Evolutionary conservation across 345 rosid genomes (phyloP), one percentile per base, ranked within the genome.

Genomic region (Murraya paniculata): DNA sequence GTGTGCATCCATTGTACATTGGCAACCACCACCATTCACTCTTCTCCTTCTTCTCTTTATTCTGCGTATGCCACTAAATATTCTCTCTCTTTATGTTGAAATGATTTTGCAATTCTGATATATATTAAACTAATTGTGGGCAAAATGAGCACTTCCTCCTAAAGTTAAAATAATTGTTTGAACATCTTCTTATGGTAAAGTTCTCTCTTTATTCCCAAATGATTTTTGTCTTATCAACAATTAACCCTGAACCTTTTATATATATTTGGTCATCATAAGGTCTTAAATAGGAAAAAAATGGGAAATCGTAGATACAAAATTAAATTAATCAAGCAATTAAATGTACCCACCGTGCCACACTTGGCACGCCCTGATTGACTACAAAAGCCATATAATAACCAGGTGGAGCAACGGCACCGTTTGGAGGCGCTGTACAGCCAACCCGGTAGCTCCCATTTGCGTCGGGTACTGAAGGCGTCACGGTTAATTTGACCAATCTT

Each of bases 371-470:
- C 59, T 91, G 93, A 64, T 93, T 93, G 25, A 93, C 94, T 0
- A 91, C 94, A 38, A 93, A 95, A 0, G 88, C 92, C 98, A 95
- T 95, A 71, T 95, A 95, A 75, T 93, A 95, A 10, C 96, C 92
- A 1, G 97, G 97, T 4, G 98, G 98, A 79, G 99, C 90, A 67
- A 92, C 92, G 68, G 87, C 92, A 5, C 91, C 88, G 64, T 74
- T 89, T 0, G 91, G 93, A 13, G 98, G 98, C 9, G 98, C 97
- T 27, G 88, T 91, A 68, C 95, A 93, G 14, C 80, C 84, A 14
- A 95, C 85, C 81, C 80, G 86, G 24, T 93, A 93, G 62, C 78
- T 86, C 5, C 91, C 89, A 10, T 4, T 67, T 6, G 74, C 82
- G 57, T 78, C 92, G 1, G 94, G 88, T 24, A 87, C 72, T 3